phyloP scores from a whole-genome alignment of 2,329 filamentous ascomycete genomes.

The Phaeomoniella chlamydospora region DNA sequence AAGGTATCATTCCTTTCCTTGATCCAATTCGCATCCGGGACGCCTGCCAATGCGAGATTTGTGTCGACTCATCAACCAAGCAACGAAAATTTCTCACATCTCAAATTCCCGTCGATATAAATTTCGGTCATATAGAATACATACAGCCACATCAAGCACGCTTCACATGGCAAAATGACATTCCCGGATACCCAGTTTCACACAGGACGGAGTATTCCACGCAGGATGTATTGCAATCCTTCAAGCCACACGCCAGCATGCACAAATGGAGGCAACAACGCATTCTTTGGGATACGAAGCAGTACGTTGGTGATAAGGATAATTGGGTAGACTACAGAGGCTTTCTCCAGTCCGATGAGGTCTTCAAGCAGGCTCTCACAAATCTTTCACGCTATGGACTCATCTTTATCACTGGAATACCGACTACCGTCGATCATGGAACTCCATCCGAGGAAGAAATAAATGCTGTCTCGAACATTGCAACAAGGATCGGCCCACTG shows the following conservation, averaged over 20 bases:
- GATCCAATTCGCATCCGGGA: constrained; percentile 28
- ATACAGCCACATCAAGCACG: constrained; percentile 31
- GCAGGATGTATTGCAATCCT: background rate
- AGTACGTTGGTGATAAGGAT: constrained; percentile 31
- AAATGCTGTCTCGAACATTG: constrained; percentile 52
- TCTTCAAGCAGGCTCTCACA: constrained; percentile 47
- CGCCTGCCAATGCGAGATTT: constrained; percentile 36
- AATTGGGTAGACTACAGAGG: constrained; percentile 51
- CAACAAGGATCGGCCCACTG: constrained; percentile 58
- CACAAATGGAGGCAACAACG: constrained; percentile 13
- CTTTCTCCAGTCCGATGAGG: constrained; percentile 48
- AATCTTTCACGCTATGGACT: constrained; percentile 55
- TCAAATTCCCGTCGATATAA: constrained; percentile 43
- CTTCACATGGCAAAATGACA: constrained; percentile 49
- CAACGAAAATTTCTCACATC: constrained; percentile 50
- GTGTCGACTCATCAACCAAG: constrained; percentile 43
- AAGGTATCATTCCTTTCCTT: background rate
- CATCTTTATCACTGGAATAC: constrained; percentile 62
- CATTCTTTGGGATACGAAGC: constrained; percentile 19
- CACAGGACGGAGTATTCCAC: background rate
- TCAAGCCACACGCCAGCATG: constrained; percentile 15
- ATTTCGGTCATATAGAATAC: constrained; percentile 19
- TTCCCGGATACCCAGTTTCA: constrained; percentile 19
- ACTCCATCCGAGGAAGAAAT: constrained; percentile 33
- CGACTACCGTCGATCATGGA: constrained; percentile 19